Evolutionary conservation across 805 yeast genomes (phyloP).

Genomic region (Suhomyces vadensis): DNA sequence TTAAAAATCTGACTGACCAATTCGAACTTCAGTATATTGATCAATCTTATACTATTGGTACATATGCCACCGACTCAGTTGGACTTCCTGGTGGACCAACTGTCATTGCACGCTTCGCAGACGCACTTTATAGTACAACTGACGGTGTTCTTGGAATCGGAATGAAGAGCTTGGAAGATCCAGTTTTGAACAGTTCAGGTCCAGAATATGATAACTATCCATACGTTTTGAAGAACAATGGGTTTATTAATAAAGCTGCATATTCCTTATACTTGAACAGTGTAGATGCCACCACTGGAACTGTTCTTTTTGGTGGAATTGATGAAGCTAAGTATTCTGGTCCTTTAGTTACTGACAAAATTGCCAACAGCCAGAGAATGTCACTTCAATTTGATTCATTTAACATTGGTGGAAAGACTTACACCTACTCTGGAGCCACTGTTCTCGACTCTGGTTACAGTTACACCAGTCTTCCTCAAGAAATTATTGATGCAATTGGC

Average conservation of each 20-base stretch:
- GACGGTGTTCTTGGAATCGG: conserved; percentile 12
- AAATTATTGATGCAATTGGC: conserved; percentile 3
- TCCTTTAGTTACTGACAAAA: not conserved
- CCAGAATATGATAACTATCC: conserved; percentile 15
- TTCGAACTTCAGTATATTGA: conserved; percentile 52
- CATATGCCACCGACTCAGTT: conserved; percentile 10
- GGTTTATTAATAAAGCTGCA: conserved; percentile 9
- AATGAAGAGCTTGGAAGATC: not conserved
- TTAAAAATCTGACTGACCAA: conserved; percentile 41
- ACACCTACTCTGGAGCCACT: conserved; percentile 1
- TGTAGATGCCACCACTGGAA: conserved; percentile 14
- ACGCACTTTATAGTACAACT: conserved; percentile 3
- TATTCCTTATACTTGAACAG: conserved; percentile 19
- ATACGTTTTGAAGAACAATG: conserved; percentile 10
- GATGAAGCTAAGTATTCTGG: conserved; percentile 19
- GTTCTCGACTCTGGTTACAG: conserved; percentile 12
- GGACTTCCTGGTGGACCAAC: conserved; percentile 4
- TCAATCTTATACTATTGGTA: conserved; percentile 46
- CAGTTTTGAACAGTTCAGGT: conserved; percentile 8
- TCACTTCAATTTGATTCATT: conserved; percentile 5
- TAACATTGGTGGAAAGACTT: not conserved
- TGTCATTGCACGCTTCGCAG: conserved; percentile 9
- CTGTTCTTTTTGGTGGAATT: conserved; percentile 22
- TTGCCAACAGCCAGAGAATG: conserved; percentile 4
- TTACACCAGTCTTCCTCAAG: conserved; percentile 6